Evolutionary conservation across 805 yeast genomes (phyloP), one percentile per base, ranked within the genome.

Genomic region (Nakazawaea laoshanensis): DNA sequence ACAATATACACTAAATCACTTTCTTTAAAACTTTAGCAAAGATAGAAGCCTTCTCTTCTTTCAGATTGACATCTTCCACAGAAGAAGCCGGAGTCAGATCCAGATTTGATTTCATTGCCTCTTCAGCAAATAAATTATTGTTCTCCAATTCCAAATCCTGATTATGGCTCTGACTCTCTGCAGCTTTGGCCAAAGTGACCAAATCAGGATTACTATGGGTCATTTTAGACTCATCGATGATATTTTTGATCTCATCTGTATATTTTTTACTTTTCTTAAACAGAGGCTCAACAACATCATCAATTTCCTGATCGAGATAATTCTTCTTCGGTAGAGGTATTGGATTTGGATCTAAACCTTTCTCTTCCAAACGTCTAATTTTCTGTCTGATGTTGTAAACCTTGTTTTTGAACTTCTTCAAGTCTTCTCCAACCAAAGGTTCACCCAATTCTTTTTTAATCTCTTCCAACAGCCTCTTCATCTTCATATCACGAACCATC

Each of bases 401-500:
- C 23, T 34, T 34, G 26, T 34, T 34, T 27, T 34, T 34, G 33
- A 34, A 34, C 20, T 34, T 34, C 24, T 34, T 34, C 33, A 34
- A 29, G 12, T 34, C 37, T 11, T 34, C 33, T 7, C 33, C 32
- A 10, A 17, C 13, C 14, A 34, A 24, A 18, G 37, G 33, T 11
- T 22, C 30, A 7, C 37, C 37, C 17, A 34, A 29, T 14, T 28
- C 33, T n/a, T 20, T 12, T 29, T 34, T 30, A 19, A 34, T 34
- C 17, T 29, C 33, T 19, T 28, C 22, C 17, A 34, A 19, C 33
- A 34, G 26, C 20, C 19, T 24, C 14, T 34, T 34, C 21, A 34
- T 19, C 22, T 29, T 28, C 4, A 34, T 29, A 13, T 24, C 26
- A 15, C 26, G 18, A n/a, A 27, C 37, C 6, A 34, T 18, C 9